Evolutionary conservation across 208 protist genomes (phyloP).

Genomic region (Lotmaria passim): DNA sequence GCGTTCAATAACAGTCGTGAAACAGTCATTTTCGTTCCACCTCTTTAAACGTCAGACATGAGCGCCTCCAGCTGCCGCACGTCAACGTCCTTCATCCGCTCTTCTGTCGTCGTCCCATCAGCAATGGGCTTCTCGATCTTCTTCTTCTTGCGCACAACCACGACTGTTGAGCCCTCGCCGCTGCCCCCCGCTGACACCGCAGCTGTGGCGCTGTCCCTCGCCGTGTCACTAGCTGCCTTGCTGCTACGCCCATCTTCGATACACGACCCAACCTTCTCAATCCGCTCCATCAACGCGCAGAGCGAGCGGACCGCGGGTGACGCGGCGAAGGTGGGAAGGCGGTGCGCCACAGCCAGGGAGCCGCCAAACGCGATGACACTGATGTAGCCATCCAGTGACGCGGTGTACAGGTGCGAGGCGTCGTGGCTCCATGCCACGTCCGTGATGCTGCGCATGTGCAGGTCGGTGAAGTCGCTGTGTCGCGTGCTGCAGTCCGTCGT

Average conservation of each 20-base stretch:
- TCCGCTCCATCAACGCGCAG: constrained; percentile 37
- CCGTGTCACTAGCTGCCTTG: constrained; percentile 1
- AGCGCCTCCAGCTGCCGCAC: constrained; percentile 39
- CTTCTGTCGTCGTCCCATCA: constrained; percentile 7
- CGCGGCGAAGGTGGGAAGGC: constrained; percentile 65
- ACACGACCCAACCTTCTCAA: constrained; percentile 31
- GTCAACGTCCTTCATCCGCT: constrained; percentile 25
- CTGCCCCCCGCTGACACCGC: neutral
- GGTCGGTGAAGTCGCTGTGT: constrained; percentile 88
- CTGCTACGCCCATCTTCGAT: constrained; percentile 37
- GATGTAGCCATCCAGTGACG: constrained; percentile 86
- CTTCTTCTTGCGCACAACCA: constrained; percentile 78
- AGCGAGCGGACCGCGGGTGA: constrained; percentile 49
- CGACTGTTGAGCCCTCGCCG: constrained; percentile 26
- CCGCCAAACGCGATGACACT: constrained; percentile 71
- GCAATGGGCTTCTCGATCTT: constrained; percentile 45
- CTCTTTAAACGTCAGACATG: constrained; percentile 25
- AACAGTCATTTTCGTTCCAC: neutral
- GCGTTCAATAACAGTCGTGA: neutral
- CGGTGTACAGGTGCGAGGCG: constrained; percentile 68
- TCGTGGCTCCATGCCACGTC: constrained; percentile 79
- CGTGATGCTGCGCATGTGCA: constrained; percentile 91
- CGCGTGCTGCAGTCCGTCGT: constrained; percentile 79
- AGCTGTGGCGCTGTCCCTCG: neutral
- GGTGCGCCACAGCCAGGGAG: constrained; percentile 56